Conservation (phyloP, 202 grass and related monocot species). For the Setaria viridis region DNA sequence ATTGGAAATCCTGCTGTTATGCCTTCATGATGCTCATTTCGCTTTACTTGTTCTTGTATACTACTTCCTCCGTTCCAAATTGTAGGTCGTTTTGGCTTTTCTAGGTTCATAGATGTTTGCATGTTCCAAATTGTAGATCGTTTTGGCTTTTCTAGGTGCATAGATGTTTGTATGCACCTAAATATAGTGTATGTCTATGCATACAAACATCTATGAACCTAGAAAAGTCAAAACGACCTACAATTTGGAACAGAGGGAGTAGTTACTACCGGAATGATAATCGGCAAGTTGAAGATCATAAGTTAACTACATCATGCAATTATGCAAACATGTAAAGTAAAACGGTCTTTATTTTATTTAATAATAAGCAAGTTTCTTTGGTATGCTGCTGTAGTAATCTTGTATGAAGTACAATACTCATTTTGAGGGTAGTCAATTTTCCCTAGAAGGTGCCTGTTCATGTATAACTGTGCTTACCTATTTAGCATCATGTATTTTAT, state of each 20-base stretch:
- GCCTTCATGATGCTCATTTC: slow-evolving; percentile 13
- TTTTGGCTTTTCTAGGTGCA: too few relatives aligned
- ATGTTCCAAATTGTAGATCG: too few relatives aligned
- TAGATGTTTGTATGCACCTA: too few relatives aligned
- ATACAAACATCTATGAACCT: too few relatives aligned
- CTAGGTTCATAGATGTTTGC: too few relatives aligned
- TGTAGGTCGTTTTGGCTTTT: too few relatives aligned
- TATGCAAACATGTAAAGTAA: not conserved
- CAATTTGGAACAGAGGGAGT: too few relatives aligned
- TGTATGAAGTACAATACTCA: slow-evolving; percentile 1
- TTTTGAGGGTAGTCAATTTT: not conserved
- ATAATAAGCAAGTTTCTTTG: not conserved
- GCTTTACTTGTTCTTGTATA: not conserved
- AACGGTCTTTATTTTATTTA: not conserved
- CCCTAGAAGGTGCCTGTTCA: slow-evolving; percentile 2
- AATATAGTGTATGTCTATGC: too few relatives aligned
- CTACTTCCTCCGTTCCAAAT: too few relatives aligned
- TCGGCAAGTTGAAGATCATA: not conserved
- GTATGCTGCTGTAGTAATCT: slow-evolving; percentile 1
- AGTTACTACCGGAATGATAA: not conserved
- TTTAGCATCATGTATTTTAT: slow-evolving; percentile 26
- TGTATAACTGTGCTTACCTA: slow-evolving; percentile 20
- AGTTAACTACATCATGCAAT: not conserved
- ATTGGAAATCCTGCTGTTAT: slow-evolving; percentile 10
- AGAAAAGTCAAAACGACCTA: too few relatives aligned